phyloP scores from a whole-genome alignment of 1,284 basidiomycete genomes.

The Ustilago nuda region DNA sequence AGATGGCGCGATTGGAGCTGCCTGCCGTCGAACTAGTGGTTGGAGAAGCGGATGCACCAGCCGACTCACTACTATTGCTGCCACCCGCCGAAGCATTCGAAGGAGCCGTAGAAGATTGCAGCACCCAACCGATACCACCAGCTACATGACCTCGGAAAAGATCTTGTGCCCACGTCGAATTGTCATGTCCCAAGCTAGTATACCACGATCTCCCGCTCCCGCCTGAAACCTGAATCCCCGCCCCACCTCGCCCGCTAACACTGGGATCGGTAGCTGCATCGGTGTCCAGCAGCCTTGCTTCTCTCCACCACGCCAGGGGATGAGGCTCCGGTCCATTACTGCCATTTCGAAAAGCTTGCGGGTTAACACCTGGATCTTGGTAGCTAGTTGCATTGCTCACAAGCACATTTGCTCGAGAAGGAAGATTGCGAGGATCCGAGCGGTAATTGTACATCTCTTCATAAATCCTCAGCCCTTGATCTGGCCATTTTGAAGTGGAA shows the following conservation, averaged over 20 bases:
- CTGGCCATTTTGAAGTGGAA: constrained; percentile 44
- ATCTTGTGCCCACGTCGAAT: constrained; percentile 76
- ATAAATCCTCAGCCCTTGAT: constrained; percentile 30
- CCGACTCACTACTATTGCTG: constrained; percentile 4
- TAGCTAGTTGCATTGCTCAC: constrained; percentile 50
- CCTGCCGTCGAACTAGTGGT: neutral
- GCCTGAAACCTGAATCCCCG: constrained; percentile 45
- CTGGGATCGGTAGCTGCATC: constrained; percentile 31
- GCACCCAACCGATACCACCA: constrained; percentile 79
- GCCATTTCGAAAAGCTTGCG: constrained; percentile 74
- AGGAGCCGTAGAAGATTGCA: constrained; percentile 71
- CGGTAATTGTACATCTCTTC: constrained; percentile 79
- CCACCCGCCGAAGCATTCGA: constrained; percentile 6
- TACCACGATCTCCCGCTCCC: constrained; percentile 82
- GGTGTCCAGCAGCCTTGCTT: constrained; percentile 71
- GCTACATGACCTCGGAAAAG: constrained; percentile 78
- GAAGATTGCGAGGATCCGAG: constrained; percentile 77
- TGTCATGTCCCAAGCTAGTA: constrained; percentile 81
- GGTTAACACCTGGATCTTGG: constrained; percentile 51
- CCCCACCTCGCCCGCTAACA: constrained; percentile 41
- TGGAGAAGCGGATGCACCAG: neutral
- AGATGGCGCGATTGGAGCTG: neutral
- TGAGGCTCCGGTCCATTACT: constrained; percentile 75
- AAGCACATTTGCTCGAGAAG: constrained; percentile 49
- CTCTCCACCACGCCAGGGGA: constrained; percentile 80